Evolutionary conservation across 176 grass and related monocot species (phyloP), one percentile per base, ranked within the genome.

Genomic region (Rhynchospora breviuscula): DNA sequence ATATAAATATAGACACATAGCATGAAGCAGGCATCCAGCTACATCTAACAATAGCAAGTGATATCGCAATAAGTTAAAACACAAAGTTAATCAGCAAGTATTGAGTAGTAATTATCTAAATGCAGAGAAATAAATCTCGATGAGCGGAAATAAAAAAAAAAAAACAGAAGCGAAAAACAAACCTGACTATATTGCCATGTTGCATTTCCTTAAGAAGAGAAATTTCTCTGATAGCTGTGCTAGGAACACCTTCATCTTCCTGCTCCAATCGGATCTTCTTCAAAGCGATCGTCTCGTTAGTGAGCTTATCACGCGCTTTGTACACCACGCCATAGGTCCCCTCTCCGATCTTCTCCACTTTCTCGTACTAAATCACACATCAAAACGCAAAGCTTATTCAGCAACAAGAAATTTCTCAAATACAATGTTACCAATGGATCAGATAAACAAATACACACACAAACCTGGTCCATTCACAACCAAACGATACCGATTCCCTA

Each of bases 201-300:
- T 97, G 89, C 94, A 97, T 97, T 87, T 97, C 94, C 87, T 97
- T 97, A 71, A 97, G 86, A 67, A 97, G 90, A 25, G 94, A 97
- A 86, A 97, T 97, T 91, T 97, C 94, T 81, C 94, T 86, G 83
- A 97, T 97, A 35, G 94, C 92, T 23, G 94, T 97, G 85, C 92
- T 94, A 12, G 94, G 94, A 51, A 97, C 94, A 62, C 94, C 94
- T 80, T 97, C 94, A 47, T 97, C 94, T 85, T 94, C 92, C 64
- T 97, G 94, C 88, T 97, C 94, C 59, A 97, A 84, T 19, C 94
- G 90, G 88, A 97, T 97, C 92, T 97, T 97, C 90, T 97, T 97
- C 81, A 97, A 90, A 17, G 94, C 94, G 87, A 97, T 94, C 77
- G 88, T 92, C 92, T 97, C 92, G 77, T 97, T 97, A 64, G 92